Conservation (phyloP, 768 basidiomycete genomes). For the Rhodotorula toruloides region DNA sequence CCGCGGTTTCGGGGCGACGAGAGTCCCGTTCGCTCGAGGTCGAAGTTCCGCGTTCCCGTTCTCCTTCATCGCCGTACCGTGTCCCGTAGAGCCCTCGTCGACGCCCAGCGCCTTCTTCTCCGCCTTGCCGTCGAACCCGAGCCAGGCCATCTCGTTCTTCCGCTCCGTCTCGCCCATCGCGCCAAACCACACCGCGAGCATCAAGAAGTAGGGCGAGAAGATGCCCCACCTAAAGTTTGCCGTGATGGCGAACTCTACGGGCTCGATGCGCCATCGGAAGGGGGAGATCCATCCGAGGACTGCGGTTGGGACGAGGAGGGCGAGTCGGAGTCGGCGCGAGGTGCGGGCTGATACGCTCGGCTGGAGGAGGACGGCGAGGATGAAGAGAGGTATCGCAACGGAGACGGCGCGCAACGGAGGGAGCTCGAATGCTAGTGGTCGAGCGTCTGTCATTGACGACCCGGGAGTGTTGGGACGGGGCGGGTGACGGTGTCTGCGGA, state of each 20-base stretch:
- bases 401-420: neutral
- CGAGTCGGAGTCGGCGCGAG: slow-evolving; percentile 2
- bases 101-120: neutral
- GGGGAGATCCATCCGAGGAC: neutral
- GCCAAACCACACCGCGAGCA: slow-evolving; percentile 19
- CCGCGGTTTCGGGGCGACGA: neutral
- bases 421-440: neutral
- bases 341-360: slow-evolving; percentile 9
- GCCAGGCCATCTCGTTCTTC: slow-evolving; percentile 10
- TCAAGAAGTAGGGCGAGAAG: slow-evolving; percentile 19
- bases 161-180: neutral
- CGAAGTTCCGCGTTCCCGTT: neutral
- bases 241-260: neutral
- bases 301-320: slow-evolving; percentile 8
- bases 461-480: no score
- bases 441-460: no score
- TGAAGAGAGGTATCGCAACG: slow-evolving; percentile 10
- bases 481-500: no score
- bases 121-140: slow-evolving; percentile 24
- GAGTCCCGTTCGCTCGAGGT: neutral
- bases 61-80: no score
- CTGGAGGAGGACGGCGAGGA: slow-evolving; percentile 29
- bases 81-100: no score
- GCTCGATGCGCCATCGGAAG: slow-evolving; percentile 1
- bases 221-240: slow-evolving; percentile 22